Evolutionary conservation across 192 early-diverging fungal species (phyloP).

Genomic region (Helicostylum pulchrum): DNA sequence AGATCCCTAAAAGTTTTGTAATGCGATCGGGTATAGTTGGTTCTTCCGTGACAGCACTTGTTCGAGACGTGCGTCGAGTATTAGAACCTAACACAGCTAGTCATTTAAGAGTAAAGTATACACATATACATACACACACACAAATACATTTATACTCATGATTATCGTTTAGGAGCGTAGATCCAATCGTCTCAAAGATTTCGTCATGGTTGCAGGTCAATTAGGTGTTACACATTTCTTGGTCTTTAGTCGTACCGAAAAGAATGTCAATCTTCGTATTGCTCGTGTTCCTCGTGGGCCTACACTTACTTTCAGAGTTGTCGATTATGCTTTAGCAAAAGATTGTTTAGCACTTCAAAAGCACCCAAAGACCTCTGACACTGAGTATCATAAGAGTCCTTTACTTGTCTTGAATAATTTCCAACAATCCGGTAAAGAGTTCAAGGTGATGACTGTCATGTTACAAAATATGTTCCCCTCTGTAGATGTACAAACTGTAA

Average conservation of each 20-base stretch:
- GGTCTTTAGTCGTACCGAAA: conserved; percentile 83
- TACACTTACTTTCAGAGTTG: conserved; percentile 84
- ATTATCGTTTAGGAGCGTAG: conserved; percentile 65
- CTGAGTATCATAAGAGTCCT: conserved; percentile 76
- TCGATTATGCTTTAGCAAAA: conserved; percentile 73
- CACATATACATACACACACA: not conserved
- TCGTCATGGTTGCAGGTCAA: conserved; percentile 80
- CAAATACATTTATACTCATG: not conserved
- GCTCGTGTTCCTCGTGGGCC: conserved; percentile 88
- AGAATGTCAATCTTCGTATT: conserved; percentile 81
- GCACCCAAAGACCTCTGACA: conserved; percentile 70
- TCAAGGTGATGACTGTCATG: conserved; percentile 91
- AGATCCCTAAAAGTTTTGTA: conserved; percentile 84
- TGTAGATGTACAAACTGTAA: conserved; percentile 87
- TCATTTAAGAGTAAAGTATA: conserved; percentile 66
- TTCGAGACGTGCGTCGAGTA: conserved; percentile 76
- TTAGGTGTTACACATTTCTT: conserved; percentile 86
- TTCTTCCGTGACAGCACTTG: conserved; percentile 70
- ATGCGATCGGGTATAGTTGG: conserved; percentile 87
- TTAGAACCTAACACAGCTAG: conserved; percentile 97
- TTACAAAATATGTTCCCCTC: conserved; percentile 97
- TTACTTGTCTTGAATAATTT: conserved; percentile 85
- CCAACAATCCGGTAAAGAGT: conserved; percentile 63
- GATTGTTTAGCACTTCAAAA: conserved; percentile 82
- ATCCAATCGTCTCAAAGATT: conserved; percentile 91